These are phyloP conservation scores for Verticillium klebahnii DNA, from an alignment of 2,329 filamentous ascomycete species.

Conservation along the genomic window DNA sequence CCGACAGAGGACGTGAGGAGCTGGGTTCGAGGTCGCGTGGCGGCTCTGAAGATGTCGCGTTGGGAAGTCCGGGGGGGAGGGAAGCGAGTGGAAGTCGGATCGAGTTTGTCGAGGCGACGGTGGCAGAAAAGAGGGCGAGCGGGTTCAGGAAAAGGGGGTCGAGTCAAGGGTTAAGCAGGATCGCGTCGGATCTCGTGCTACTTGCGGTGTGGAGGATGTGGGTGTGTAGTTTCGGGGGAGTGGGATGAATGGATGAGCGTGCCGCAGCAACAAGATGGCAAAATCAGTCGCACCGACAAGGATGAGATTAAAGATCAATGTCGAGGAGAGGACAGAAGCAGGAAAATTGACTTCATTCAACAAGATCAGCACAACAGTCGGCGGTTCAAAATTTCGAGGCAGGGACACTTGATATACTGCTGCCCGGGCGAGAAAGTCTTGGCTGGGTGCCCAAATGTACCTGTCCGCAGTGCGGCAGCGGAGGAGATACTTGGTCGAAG, in stretches of 20 bases:
- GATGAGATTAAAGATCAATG: not conserved
- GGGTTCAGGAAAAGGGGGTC: not conserved
- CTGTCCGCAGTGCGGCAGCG: not conserved
- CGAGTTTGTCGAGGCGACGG: not conserved
- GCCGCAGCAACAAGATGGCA: not conserved
- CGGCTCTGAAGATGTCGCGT: not conserved
- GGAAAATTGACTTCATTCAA: not conserved
- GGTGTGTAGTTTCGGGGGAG: not conserved
- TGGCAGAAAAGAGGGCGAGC: not conserved
- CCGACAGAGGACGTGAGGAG: not conserved
- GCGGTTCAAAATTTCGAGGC: not conserved
- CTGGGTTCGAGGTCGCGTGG: not conserved
- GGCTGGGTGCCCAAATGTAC: not conserved
- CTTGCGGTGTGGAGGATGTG: not conserved
- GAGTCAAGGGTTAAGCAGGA: not conserved
- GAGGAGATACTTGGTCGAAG: not conserved
- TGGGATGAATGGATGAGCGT: not conserved
- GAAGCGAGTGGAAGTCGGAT: not conserved
- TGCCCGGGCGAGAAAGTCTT: not conserved
- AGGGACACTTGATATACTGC: constrained; percentile 2
- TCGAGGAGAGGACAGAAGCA: not conserved
- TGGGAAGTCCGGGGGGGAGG: not conserved
- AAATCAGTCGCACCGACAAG: not conserved
- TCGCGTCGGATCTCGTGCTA: not conserved
- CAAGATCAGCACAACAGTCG: not conserved